A percentile compares a stretch with the other conserved stretches of the same genome.
These are phyloP conservation scores for Aspergillus pseudoglaucus DNA, from an alignment of 2,329 filamentous ascomycete genomes.

Conservation along the genomic window DNA sequence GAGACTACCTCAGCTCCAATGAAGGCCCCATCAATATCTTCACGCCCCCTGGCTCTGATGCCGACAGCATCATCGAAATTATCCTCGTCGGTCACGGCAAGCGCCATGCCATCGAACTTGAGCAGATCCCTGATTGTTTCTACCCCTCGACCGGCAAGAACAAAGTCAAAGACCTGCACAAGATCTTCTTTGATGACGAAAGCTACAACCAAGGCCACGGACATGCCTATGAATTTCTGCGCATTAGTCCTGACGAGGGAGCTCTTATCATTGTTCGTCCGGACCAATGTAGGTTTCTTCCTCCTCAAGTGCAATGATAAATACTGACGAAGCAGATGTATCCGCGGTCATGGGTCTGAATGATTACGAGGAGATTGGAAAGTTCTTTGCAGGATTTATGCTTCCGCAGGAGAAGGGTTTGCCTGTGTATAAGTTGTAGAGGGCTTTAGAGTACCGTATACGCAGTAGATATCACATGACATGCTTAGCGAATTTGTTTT, in stretches of 20 bases:
- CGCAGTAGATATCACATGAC: too few relatives aligned
- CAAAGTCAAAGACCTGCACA: slow-evolving; percentile 52
- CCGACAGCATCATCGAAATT: slow-evolving; percentile 53
- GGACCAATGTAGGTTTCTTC: slow-evolving; percentile 50
- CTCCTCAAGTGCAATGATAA: not conserved
- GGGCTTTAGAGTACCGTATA: too few relatives aligned
- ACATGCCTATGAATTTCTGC: slow-evolving; percentile 52
- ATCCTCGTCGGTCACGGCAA: slow-evolving; percentile 49
- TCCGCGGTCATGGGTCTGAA: slow-evolving; percentile 31
- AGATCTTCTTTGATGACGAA: slow-evolving; percentile 52
- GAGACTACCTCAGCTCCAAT: slow-evolving; percentile 33
- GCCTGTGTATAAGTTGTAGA: too few relatives aligned
- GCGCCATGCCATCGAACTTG: slow-evolving; percentile 44
- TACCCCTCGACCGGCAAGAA: slow-evolving; percentile 51
- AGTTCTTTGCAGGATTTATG: slow-evolving; percentile 32
- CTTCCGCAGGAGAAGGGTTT: slow-evolving; percentile 7
- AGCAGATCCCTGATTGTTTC: slow-evolving; percentile 51
- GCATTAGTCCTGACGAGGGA: slow-evolving; percentile 42
- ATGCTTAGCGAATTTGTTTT: too few relatives aligned
- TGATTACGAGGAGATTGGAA: slow-evolving; percentile 25
- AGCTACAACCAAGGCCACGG: slow-evolving; percentile 52
- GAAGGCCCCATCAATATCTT: slow-evolving; percentile 39
- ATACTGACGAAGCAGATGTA: slow-evolving; percentile 25
- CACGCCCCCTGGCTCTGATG: slow-evolving; percentile 38
- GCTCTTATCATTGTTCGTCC: slow-evolving; percentile 52